Conservation (phyloP, 768 basidiomycete genomes). For the Megacollybia marginata region DNA sequence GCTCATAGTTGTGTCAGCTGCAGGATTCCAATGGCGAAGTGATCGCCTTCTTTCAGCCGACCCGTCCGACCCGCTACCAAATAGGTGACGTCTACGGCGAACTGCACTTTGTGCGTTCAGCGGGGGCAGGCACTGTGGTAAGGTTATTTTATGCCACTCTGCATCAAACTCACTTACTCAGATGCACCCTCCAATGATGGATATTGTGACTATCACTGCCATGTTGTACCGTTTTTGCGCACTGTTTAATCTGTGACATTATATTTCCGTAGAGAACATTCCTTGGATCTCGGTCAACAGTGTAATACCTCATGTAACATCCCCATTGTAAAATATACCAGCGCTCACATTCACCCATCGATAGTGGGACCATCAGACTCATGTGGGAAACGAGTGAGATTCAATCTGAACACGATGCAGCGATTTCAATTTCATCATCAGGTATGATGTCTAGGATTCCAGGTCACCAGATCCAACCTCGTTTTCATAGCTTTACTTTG, state of each 20-base stretch:
- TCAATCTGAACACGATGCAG: slow-evolving; percentile 35
- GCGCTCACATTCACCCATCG: neutral
- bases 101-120: slow-evolving; percentile 72
- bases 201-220: slow-evolving; percentile 75
- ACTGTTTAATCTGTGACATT: slow-evolving; percentile 37
- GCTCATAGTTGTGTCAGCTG: slow-evolving; percentile 35
- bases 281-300: slow-evolving; percentile 9
- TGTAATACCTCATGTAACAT: neutral
- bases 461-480: slow-evolving; percentile 29
- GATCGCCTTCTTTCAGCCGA: slow-evolving; percentile 77
- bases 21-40: slow-evolving; percentile 62
- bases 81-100: slow-evolving; percentile 85
- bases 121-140: slow-evolving; percentile 80
- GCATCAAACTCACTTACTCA: slow-evolving; percentile 22
- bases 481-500: slow-evolving; percentile 46
- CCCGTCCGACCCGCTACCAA: slow-evolving; percentile 72
- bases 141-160: slow-evolving; percentile 11
- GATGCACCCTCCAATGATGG: slow-evolving; percentile 90
- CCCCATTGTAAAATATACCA: no score
- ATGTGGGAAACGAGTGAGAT: slow-evolving; percentile 17
- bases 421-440: neutral
- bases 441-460: neutral
- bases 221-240: slow-evolving; percentile 81
- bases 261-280: no score
- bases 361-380: neutral